These are phyloP conservation scores for Lactarius trivialis DNA, from an alignment of 768 basidiomycete species.

Conservation along the genomic window DNA sequence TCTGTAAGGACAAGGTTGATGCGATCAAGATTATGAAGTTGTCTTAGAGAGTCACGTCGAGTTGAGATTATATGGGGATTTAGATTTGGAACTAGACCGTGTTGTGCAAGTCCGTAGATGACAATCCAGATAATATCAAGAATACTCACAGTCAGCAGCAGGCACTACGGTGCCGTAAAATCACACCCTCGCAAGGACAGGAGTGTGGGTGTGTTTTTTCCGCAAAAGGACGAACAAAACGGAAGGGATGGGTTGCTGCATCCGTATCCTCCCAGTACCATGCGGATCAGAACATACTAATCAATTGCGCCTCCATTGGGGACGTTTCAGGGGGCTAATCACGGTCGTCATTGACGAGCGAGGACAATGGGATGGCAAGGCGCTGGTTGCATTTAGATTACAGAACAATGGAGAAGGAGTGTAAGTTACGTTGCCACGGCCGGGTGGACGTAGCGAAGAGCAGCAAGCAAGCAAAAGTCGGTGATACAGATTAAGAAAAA, in stretches of 20 bases:
- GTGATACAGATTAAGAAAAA: not conserved
- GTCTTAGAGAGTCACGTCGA: not conserved
- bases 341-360: not conserved
- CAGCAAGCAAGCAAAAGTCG: not conserved
- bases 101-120: not conserved
- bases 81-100: not conserved
- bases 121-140: not conserved
- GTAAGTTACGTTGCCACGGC: not conserved
- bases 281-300: slow-evolving; percentile 2
- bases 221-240: slow-evolving; percentile 4
- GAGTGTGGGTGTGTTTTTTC: not conserved
- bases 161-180: not conserved
- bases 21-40: not conserved
- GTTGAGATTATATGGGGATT: not conserved
- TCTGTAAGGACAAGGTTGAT: not conserved
- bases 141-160: not conserved
- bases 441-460: not conserved
- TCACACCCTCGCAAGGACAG: not conserved
- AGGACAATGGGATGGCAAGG: not conserved
- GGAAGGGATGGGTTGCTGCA: slow-evolving; percentile 1
- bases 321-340: not conserved
- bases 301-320: not conserved
- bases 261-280: not conserved
- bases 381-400: not conserved
- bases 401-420: not conserved